Conservation (phyloP, 2,329 filamentous ascomycete species). For the Zarea fungicola region DNA sequence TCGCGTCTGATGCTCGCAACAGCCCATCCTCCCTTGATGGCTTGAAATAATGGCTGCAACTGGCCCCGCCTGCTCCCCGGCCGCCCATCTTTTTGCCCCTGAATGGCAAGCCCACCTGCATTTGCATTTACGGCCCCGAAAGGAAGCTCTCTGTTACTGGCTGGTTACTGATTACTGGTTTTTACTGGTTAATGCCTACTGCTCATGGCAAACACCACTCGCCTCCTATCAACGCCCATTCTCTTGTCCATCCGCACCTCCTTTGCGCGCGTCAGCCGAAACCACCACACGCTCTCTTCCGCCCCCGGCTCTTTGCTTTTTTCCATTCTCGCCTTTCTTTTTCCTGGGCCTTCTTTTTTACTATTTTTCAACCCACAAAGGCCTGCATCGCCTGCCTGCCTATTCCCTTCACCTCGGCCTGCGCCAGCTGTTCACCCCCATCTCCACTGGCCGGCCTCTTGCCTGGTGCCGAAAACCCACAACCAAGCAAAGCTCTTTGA, state of each 20-base stretch:
- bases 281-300: neutral
- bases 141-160: no score
- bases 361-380: neutral
- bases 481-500: neutral
- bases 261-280: constrained; percentile 5
- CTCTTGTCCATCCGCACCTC: neutral
- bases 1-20: no score
- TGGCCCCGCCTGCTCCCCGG: no score
- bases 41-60: no score
- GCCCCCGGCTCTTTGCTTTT: neutral
- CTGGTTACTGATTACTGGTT: no score
- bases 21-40: no score
- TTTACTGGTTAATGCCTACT: no score
- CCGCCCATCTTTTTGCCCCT: no score
- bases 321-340: neutral
- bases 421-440: neutral
- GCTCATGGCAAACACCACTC: neutral
- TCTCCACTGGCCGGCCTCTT: neutral
- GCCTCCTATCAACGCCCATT: neutral
- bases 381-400: neutral
- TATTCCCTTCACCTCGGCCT: neutral
- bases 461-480: neutral
- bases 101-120: no score
- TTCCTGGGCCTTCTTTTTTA: constrained; percentile 6
- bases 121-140: no score